A percentile compares a stretch with the other conserved stretches of the same genome.
phyloP scores from a whole-genome alignment of 306 rosid genomes.

The Dryas drummondii region DNA sequence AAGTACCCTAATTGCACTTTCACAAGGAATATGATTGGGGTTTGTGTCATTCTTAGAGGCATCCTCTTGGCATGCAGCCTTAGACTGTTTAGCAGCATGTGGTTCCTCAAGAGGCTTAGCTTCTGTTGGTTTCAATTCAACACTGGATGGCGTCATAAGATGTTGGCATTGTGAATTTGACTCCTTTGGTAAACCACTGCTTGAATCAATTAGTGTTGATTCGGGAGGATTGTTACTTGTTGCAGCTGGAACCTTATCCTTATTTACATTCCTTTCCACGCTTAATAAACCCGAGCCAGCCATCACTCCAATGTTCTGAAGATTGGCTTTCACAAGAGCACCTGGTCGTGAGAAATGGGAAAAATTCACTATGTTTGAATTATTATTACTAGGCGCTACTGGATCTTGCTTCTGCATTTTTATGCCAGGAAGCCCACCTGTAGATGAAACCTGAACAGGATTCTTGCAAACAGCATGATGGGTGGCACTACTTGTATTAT shows the following conservation, averaged over 20 bases:
- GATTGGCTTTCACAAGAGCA: constrained; percentile 53
- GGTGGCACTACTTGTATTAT: constrained; percentile 37
- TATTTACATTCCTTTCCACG: constrained; percentile 35
- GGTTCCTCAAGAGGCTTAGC: constrained; percentile 51
- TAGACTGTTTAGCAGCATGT: constrained; percentile 41
- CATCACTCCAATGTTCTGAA: constrained; percentile 44
- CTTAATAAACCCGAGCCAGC: constrained; percentile 39
- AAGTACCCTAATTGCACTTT: constrained; percentile 34
- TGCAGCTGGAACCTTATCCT: constrained; percentile 40
- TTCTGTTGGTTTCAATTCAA: constrained; percentile 40
- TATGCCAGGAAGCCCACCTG: constrained; percentile 47
- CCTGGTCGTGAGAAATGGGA: constrained; percentile 76
- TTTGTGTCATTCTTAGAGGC: constrained; percentile 44
- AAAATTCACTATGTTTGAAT: constrained; percentile 59
- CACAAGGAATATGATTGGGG: constrained; percentile 43
- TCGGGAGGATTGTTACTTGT: constrained; percentile 42
- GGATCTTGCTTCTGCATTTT: constrained; percentile 57
- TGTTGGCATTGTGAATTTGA: constrained; percentile 36
- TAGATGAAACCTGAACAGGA: constrained; percentile 43
- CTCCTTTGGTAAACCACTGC: constrained; percentile 40
- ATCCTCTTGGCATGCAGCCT: constrained; percentile 45
- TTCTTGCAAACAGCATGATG: constrained; percentile 36
- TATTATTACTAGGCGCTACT: constrained; percentile 38
- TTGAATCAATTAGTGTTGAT: constrained; percentile 36
- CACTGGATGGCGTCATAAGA: constrained; percentile 43